phyloP scores from a whole-genome alignment of 2,329 filamentous ascomycete genomes.

The Exophiala xenobiotica region DNA sequence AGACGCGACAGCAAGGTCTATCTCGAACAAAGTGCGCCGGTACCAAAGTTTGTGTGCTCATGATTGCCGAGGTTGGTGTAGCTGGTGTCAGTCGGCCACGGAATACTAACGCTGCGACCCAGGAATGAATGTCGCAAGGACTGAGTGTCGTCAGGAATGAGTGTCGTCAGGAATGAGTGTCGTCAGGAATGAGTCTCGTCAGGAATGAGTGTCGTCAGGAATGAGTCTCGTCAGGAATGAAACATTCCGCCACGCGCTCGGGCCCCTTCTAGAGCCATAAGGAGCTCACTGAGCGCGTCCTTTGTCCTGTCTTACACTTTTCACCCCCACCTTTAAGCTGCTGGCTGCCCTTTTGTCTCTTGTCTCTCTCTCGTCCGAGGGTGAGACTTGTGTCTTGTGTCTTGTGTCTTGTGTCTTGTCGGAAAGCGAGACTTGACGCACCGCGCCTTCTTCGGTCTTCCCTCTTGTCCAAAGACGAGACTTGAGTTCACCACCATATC shows the following conservation, averaged over 20 bases:
- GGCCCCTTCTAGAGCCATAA: conserved; percentile 9
- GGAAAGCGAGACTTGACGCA: not conserved
- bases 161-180: too few relatives aligned
- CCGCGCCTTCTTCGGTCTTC: conserved; percentile 1
- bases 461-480: conserved; percentile 6
- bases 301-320: conserved; percentile 3
- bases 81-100: too few relatives aligned
- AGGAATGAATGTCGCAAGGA: too few relatives aligned
- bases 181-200: too few relatives aligned
- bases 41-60: too few relatives aligned
- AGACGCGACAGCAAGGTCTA: too few relatives aligned
- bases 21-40: too few relatives aligned
- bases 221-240: too few relatives aligned
- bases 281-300: conserved; percentile 3
- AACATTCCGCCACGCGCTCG: conserved; percentile 7
- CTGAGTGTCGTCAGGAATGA: too few relatives aligned
- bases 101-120: too few relatives aligned
- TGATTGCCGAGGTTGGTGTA: too few relatives aligned
- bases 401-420: not conserved
- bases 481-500: conserved; percentile 5
- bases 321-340: not conserved
- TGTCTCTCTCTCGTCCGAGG: conserved; percentile 1
- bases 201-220: too few relatives aligned
- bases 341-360: not conserved
- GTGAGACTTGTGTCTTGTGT: not conserved